Percentiles rank a stretch among this genome's conserved stretches.
These are phyloP conservation scores for Pelargonium myrrhifolium DNA, from an alignment of 441 rosid species.

Conservation along the genomic window DNA sequence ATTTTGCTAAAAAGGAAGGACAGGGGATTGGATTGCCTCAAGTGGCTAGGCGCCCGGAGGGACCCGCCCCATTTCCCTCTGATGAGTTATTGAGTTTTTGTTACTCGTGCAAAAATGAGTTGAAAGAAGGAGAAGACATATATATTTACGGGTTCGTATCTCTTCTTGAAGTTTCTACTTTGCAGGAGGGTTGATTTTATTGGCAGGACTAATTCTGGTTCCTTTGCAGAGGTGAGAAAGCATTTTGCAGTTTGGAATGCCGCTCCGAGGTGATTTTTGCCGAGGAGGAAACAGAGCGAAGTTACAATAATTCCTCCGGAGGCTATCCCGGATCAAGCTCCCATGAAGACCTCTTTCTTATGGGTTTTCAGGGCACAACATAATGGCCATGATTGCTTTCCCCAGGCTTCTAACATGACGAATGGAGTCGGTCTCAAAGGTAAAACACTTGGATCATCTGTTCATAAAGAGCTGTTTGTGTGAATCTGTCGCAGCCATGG, in stretches of 20 bases:
- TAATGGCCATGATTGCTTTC: slow-evolving; percentile 18
- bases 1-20: slow-evolving; percentile 25
- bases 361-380: slow-evolving; percentile 25
- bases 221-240: slow-evolving; percentile 8
- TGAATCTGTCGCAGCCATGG: slow-evolving; percentile 28
- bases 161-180: not conserved
- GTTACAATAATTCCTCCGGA: slow-evolving; percentile 19
- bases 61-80: slow-evolving; percentile 19
- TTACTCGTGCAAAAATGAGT: slow-evolving; percentile 33
- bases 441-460: slow-evolving; percentile 16
- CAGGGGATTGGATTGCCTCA: slow-evolving; percentile 24
- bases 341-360: slow-evolving; percentile 36
- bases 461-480: slow-evolving; percentile 24
- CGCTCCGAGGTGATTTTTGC: slow-evolving; percentile 26
- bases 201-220: not conserved
- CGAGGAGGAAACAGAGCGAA: slow-evolving; percentile 28
- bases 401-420: not conserved
- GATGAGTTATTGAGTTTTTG: slow-evolving; percentile 30
- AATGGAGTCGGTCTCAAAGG: slow-evolving; percentile 15
- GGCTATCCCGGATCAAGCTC: slow-evolving; percentile 31
- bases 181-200: not conserved
- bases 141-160: slow-evolving; percentile 32
- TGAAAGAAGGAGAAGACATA: slow-evolving; percentile 28
- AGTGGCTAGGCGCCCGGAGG: slow-evolving; percentile 15
- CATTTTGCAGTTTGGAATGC: slow-evolving; percentile 17